Evolutionary conservation across 1,284 basidiomycete species (phyloP).

Genomic region (Ustilago hordei): DNA sequence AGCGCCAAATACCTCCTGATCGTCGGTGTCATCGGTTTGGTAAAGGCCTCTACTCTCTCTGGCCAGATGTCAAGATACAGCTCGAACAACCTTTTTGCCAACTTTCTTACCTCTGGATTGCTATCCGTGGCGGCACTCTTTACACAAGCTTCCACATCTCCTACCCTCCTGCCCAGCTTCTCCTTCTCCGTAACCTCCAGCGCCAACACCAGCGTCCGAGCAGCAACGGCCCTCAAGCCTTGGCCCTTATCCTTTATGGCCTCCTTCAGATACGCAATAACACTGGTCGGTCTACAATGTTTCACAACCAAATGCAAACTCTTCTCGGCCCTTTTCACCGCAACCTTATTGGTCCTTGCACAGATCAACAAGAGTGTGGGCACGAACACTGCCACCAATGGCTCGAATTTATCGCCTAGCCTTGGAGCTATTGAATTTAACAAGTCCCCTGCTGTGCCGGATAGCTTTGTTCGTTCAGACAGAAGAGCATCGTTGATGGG

Average conservation of each 20-base stretch:
- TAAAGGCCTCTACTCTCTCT: conserved; percentile 71
- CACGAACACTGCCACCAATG: conserved; percentile 71
- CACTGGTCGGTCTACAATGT: conserved; percentile 69
- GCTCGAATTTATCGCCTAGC: conserved; percentile 69
- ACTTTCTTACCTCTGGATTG: conserved; percentile 71
- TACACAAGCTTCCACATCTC: conserved; percentile 70
- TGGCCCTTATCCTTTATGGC: conserved; percentile 70
- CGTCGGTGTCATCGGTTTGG: conserved; percentile 71
- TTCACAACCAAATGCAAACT: conserved; percentile 71
- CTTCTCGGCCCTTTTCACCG: conserved; percentile 71
- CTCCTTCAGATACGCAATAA: conserved; percentile 69
- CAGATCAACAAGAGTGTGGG: conserved; percentile 71
- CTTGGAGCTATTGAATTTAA: conserved; percentile 72
- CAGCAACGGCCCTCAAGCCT: conserved; percentile 40
- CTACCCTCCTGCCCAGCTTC: conserved; percentile 60
- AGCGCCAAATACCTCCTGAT: conserved; percentile 70
- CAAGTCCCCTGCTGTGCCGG: conserved; percentile 72
- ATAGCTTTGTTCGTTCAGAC: conserved; percentile 72
- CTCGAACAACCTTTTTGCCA: conserved; percentile 71
- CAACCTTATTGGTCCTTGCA: conserved; percentile 72
- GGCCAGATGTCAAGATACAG: conserved; percentile 70
- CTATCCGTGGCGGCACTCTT: conserved; percentile 71
- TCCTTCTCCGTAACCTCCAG: conserved; percentile 65
- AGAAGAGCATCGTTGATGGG: conserved; percentile 67
- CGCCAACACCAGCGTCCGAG: conserved; percentile 54